phyloP scores from a whole-genome alignment of 495 filamentous ascomycete species.

The Glonium stellatum region DNA sequence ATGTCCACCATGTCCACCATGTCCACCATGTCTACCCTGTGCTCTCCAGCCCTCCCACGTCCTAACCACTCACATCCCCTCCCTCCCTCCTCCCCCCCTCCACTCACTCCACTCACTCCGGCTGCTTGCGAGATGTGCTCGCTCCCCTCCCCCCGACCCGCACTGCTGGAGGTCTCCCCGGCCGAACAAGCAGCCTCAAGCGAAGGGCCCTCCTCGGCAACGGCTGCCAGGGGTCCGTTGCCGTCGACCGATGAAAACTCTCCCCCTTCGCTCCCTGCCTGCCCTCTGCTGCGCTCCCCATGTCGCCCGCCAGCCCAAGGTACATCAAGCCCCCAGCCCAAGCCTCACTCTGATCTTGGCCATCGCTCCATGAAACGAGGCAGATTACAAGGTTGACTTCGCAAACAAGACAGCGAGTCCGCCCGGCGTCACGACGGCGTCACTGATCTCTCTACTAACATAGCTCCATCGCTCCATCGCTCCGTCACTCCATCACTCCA shows the following conservation, averaged over 20 bases:
- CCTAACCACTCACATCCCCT: no score
- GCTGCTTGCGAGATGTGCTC: neutral
- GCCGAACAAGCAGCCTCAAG: neutral
- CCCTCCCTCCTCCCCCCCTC: no score
- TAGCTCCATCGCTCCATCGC: no score
- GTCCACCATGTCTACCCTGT: neutral
- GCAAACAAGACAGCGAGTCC: neutral
- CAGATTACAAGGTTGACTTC: neutral
- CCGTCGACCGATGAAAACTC: neutral
- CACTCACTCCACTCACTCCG: no score
- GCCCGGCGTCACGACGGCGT: neutral
- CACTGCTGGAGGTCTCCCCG: neutral
- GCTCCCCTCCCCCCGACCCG: neutral
- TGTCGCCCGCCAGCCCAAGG: neutral
- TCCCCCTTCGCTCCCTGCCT: neutral
- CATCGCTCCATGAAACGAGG: slow-evolving; percentile 3
- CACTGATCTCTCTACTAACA: no score
- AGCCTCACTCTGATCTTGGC: neutral
- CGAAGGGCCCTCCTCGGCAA: neutral
- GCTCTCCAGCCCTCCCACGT: neutral
- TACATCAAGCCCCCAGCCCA: neutral
- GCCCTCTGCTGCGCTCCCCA: no score
- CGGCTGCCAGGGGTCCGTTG: neutral
- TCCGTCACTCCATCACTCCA: no score
- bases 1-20: no score